Evolutionary conservation across 768 basidiomycete species (phyloP), one percentile per base, ranked within the genome.

Genomic region (Mycena crocata): DNA sequence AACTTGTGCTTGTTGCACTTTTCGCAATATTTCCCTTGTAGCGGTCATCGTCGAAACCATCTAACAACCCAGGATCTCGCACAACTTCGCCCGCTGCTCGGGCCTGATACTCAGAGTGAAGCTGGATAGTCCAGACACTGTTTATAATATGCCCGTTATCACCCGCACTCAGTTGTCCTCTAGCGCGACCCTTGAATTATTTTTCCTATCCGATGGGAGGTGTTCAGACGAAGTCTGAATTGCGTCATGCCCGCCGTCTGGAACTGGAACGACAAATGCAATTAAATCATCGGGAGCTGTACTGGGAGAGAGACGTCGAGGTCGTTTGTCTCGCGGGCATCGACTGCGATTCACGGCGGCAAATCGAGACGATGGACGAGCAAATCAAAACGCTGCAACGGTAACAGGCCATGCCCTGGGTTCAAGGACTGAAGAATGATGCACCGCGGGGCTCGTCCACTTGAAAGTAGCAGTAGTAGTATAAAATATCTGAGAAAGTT

Each of bases 221-320:
- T 13, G 37, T 39, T 4, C 54, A 56, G 40, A 56, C 54, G 37
- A 64, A 17, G 73, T 72, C n/a, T 42, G 67, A 58, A 48, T 44
- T 46, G 26, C 35, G 40, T 23, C 23, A 10, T 19, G 40, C 40
- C 17, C 54, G 54, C 13, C 54, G 40, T 13, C 39, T 56, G 54
- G 37, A 40, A 13, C 37, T 56, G 6, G 37, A 44, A 21, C 35
- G 35, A 13, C 54, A 39, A 31, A 40, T 39, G 9, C 37, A 56
- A 23, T 35, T 40, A 56, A 56, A 26, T 15, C 54, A 40, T n/a
- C 23, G 23, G 24, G 54, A 56, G 40, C 23, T 56, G 24, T 35
- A 56, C 2, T 10, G 19, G 37, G 37, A 39, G 54, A 56, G 52
- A 6, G 37, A 21, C 5, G 15, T 24, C 35, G 28, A 21, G n/a